Evolutionary conservation across 2,329 filamentous ascomycete species (phyloP), one percentile per base, ranked within the genome.

Genomic region (Fonsecaea erecta): DNA sequence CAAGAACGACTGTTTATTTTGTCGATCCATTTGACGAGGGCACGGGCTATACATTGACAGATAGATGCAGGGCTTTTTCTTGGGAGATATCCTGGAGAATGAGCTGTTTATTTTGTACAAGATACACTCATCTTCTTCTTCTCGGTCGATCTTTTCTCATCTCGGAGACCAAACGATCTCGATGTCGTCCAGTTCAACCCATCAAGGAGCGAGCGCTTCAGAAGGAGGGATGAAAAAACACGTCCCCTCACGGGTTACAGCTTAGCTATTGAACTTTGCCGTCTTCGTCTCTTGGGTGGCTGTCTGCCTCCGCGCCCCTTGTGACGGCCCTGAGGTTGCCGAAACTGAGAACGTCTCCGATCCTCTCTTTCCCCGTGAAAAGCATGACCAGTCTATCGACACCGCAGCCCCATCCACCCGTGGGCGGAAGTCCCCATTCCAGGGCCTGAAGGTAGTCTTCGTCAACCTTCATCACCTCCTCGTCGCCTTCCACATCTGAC

Each of bases 371-470:
- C 0, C 91, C 93, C 0, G 90, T 87, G 73, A 98, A 91, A 55
- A 97, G 79, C 95, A 99, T 99, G 40, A 92, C 90, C 59, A 99
- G 81, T 60, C 95, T 84, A 78, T 99, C 95, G 48, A 99, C 82
- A 1, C 95, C 95, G 73, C 93, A 96, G 1, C 95, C 95, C 95
- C 95, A 99, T 3, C 95, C 95, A 0, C 94, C 95, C 0, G 95
- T 99, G 0, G 95, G 92, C n/a, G 95, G 95, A 65, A 99, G 80
- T 0, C 92, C 95, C 79, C 91, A 92, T 76, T 96, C 92, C 57
- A 99, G 78, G 3, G 91, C 92, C 71, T 89, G 86, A 53, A 97
- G 80, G 74, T 97, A 99, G 73, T 86, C 90, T 79, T 96, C 90
- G 73, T 97, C 93, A 9, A 89, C 75, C 55, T 77, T 72, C 76